phyloP scores from a whole-genome alignment of 495 filamentous ascomycete genomes.

The Penicillium manginii region DNA sequence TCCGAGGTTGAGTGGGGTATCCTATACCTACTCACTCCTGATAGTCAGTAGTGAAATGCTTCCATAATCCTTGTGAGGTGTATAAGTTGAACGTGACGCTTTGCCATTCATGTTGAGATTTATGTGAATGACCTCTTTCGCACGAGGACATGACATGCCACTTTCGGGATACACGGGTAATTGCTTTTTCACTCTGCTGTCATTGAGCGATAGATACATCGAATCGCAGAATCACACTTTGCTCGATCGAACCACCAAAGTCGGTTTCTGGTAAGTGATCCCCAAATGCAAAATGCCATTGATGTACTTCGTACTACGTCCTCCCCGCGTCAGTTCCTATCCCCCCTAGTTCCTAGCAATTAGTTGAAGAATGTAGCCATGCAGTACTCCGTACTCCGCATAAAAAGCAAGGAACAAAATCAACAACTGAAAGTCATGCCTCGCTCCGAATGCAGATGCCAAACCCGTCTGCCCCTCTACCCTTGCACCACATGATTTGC shows the following conservation, averaged over 20 bases:
- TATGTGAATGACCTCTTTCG: background rate
- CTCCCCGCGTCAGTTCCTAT: background rate
- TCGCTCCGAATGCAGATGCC: no score
- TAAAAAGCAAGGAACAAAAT: background rate
- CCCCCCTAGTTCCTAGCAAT: background rate
- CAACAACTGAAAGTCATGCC: background rate
- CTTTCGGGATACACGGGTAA: background rate
- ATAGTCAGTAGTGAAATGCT: no score
- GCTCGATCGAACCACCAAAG: background rate
- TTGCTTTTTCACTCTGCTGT: background rate
- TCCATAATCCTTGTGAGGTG: no score
- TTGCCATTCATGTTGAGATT: background rate
- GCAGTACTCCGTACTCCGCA: background rate
- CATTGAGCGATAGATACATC: background rate
- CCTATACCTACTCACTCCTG: no score
- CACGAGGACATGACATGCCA: constrained; percentile 13
- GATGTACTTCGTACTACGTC: background rate
- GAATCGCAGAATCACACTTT: background rate
- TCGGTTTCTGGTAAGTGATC: background rate
- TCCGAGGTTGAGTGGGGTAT: no score
- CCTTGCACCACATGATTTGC: background rate
- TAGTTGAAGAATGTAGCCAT: no score
- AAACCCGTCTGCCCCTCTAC: background rate
- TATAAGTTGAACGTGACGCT: background rate
- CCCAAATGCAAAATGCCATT: background rate